Base-by-base conservation (phyloP, 169 alveolate genomes). In the Plasmodium knowlesi region DNA sequence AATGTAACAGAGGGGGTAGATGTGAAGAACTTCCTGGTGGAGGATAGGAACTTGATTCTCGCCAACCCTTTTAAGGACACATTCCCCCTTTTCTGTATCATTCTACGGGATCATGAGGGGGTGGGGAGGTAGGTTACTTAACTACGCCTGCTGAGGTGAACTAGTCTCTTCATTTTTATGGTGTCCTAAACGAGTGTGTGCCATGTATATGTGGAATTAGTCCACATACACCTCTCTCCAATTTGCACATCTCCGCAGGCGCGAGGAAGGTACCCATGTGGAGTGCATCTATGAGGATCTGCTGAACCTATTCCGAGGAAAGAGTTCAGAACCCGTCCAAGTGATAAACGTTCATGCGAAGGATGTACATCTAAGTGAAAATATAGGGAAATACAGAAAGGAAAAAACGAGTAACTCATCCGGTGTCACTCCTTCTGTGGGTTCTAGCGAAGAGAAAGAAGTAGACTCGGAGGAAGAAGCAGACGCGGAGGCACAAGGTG, bases 11-110 rank as follows among this genome's bases (percentile, higher is more conserved):
- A 61, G 19, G 30, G 50, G 19, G 30, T 89, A 14, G 46, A 61
- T 41, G 70, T 28, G 30, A 5, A 12, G 14, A 72, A 54, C 0
- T 89, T 79, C 28, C 46, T 89, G 37, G 12, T 89, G 50, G 67
- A 89, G 6, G 89, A 89, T 41, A 37, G 50, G 10, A 79, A 89
- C n/a, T 39, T 89, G 34, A 79, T 89, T 57, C 30, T 89, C 3
- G 70, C 88, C 37, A 89, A 89, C 22, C 89, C 89, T 14, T 89
- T 89, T 22, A 79, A 79, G 82, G 83, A 80, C 16, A 25, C 46
- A 34, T 89, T 89, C 39, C 94, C 94, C 34, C 5, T 9, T 8
- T 78, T 89, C 72, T 72, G 94, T 30, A 10, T 89, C 22, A n/a
- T 76, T 34, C 54, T 86, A 14, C 78, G 54, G 54, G 80, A 16